Base-by-base conservation (phyloP, 2,329 filamentous ascomycete species). In the Bipolaris sorokiniana region DNA sequence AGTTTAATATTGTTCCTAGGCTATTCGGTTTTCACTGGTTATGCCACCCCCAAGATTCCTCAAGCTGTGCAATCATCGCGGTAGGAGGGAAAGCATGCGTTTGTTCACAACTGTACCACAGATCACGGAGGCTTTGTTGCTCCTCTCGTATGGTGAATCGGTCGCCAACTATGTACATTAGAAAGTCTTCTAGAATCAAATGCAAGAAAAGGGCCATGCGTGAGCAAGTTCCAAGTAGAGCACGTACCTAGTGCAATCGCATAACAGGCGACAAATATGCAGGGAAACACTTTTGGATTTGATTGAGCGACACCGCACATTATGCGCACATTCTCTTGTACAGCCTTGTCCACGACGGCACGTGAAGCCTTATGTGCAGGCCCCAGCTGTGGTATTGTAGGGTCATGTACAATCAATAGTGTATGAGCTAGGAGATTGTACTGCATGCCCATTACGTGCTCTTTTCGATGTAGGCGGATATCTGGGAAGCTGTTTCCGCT, bases 391-490 rank as follows among this genome's bases (percentile, higher is more conserved):
- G 73, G 73, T n/a, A 75, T 73, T 0, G 68, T 71, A 7, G 74
- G 74, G 47, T 76, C 69, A 41, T 76, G 72, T 1, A 76, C 72
- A 9, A 74, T 68, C 7, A 77, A 56, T 7, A 77, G 56, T 53
- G 75, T 67, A 40, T 75, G 74, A 36, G 73, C 73, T 5, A 76
- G 63, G 15, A 70, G 72, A 44, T 73, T 74, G 55, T 77, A 76
- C 31, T 73, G 70, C 49, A 63, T 67, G 3, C 70, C 70, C 66
- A 72, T 70, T 1, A 70, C 68, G 56, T 77, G 73, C 7, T 68
- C 66, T 46, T 75, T 74, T 28, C 73, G 70, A 31, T 73, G 72
- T 15, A 73, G 71, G 23, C 72, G 64, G 10, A 76, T 70, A 52
- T 75, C 73, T 4, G 73, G 73, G 41, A 77, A 77, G 44, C 67